Base-by-base conservation (phyloP, 2,329 filamentous ascomycete species). In the Catunica adiposa region DNA sequence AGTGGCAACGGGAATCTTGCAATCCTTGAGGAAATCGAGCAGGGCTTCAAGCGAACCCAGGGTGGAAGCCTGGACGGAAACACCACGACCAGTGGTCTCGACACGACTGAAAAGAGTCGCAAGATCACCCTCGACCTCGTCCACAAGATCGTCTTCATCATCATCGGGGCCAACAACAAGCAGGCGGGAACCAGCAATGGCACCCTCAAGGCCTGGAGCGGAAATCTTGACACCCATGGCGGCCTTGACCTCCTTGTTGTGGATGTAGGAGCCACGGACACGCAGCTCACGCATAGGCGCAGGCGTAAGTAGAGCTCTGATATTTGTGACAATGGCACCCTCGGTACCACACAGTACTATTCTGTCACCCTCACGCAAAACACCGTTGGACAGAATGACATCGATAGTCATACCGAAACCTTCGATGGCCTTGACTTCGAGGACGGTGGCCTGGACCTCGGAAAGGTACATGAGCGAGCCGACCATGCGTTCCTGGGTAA, bases 191-290 rank as follows among this genome's bases (percentile, higher is more conserved):
- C 92, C 92, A 59, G 92, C 92, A 68, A 98, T 97, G 62, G 94
- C 92, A 60, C 87, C 84, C 68, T 98, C 92, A 22, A 98, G 84
- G 60, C 89, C 89, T 63, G 95, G 94, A 47, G 90, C 92, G 60
- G 89, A 89, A 66, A 98, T 97, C 79, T 98, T 98, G 69, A 98
- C 88, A 84, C 92, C 92, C 65, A 98, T 79, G 7, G 92, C 89
- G 20, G 94, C 92, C 76, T 96, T 98, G 72, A 96, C 89, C 69
- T 95, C 89, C 74, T 98, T 97, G 75, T 98, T 96, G 75, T 98
- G 94, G 29, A 98, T 90, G 65, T 98, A 98, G 60, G 83, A 79
- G 2, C 89, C 95, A 72, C 97, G 97, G 64, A 98, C 80, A 68
- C 94, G 89, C 61, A 98, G 71, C 68, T 98, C 92, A 66, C 88